Evolutionary conservation across 1,284 basidiomycete genomes (phyloP), one percentile per base, ranked within the genome.

Genomic region (Ustilago shanxiensis): DNA sequence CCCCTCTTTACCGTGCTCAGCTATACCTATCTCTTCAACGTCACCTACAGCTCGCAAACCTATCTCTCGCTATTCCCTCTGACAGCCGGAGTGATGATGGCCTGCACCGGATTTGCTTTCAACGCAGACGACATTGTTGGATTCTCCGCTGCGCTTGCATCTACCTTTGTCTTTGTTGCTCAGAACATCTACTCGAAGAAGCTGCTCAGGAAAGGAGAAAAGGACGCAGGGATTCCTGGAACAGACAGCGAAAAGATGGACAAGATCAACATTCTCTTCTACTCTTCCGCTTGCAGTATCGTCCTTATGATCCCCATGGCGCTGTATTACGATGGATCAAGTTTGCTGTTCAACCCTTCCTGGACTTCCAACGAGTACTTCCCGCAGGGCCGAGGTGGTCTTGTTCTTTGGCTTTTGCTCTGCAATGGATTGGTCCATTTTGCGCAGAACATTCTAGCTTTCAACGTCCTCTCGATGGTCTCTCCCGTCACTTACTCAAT

Each of bases 101-200:
- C 95, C 28, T 97, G 93, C 87, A 95, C 95, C 14, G 95, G 94
- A 83, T 95, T 97, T 87, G 88, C 95, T 63, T 93, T 93, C 3
- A 96, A 95, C 86, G 87, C 90, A 7, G 72, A 79, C 53, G 79
- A 83, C 58, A 31, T 77, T 13, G 73, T 77, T 13, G 79, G 77
- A 2, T 78, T 83, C 49, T 52, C 39, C 7, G 69, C 77, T 8
- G 73, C 79, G 18, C 58, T 82, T 18, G 72, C 66, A 20, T 63
- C 66, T 22, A 79, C 80, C 13, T 70, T 79, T 22, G 91, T 99
- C 77, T 98, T 99, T 85, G 97, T 99, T 57, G 94, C 93, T 69
- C 95, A 95, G 78, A 99, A 99, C 88, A 98, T 99, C 82, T 98
- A 96, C 87, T 97, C 96, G 90, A 99, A 99, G 88, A 98, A 98